phyloP scores from a whole-genome alignment of 2,329 filamentous ascomycete species.

The Fusarium foetens region DNA sequence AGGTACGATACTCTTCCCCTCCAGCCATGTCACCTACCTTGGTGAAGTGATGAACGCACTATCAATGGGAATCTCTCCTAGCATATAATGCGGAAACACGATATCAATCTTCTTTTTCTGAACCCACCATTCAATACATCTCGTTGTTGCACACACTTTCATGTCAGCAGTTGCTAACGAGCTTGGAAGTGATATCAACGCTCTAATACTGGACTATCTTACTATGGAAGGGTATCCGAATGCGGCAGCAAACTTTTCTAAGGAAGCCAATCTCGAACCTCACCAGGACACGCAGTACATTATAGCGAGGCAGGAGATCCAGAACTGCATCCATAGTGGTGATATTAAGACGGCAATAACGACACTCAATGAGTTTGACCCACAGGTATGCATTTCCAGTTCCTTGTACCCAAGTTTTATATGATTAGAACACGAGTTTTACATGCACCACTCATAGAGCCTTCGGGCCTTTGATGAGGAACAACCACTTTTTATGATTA shows the following conservation, averaged over 20 bases:
- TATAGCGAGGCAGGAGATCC: slow-evolving; percentile 81
- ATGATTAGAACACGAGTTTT: slow-evolving; percentile 94
- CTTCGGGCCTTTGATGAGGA: slow-evolving; percentile 91
- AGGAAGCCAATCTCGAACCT: slow-evolving; percentile 87
- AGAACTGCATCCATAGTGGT: slow-evolving; percentile 84
- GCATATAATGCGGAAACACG: slow-evolving; percentile 87
- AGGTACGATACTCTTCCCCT: slow-evolving; percentile 69
- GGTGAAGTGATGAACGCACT: slow-evolving; percentile 78
- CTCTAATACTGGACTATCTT: slow-evolving; percentile 94
- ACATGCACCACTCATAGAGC: slow-evolving; percentile 99
- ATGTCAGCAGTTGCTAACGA: slow-evolving; percentile 42
- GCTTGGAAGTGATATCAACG: slow-evolving; percentile 84
- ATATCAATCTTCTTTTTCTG: slow-evolving; percentile 75
- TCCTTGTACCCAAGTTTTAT: slow-evolving; percentile 53
- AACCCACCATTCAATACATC: slow-evolving; percentile 22
- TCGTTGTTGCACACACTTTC: slow-evolving; percentile 6
- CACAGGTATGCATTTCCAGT: slow-evolving; percentile 75
- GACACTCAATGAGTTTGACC: slow-evolving; percentile 87
- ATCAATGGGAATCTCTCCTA: slow-evolving; percentile 99
- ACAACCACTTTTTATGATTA: slow-evolving; percentile 68
- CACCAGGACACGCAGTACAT: slow-evolving; percentile 79
- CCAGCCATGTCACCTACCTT: background rate
- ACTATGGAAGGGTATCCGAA: slow-evolving; percentile 95
- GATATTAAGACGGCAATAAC: slow-evolving; percentile 88
- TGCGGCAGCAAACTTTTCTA: slow-evolving; percentile 91